These are phyloP conservation scores for Aspergillus campestris DNA, from an alignment of 495 filamentous ascomycete genomes.

Conservation along the genomic window DNA sequence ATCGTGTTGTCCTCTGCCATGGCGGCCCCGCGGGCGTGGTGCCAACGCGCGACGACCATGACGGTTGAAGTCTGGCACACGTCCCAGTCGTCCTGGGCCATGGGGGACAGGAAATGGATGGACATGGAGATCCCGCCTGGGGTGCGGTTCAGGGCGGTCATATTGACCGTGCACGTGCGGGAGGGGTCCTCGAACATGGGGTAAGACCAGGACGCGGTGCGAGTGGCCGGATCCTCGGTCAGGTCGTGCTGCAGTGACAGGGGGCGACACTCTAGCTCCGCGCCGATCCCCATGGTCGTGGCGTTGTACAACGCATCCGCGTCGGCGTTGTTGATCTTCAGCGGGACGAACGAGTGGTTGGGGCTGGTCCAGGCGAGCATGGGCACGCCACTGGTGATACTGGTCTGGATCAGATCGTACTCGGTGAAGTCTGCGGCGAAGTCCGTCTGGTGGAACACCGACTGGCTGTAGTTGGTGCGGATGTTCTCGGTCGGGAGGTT, in stretches of 20 bases:
- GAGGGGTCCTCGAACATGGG: slow-evolving; percentile 16
- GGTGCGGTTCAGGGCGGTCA: slow-evolving; percentile 16
- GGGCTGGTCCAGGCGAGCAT: slow-evolving; percentile 31
- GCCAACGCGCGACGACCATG: slow-evolving; percentile 33
- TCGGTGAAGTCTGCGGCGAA: slow-evolving; percentile 34
- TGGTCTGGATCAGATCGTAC: slow-evolving; percentile 35
- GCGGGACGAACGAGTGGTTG: slow-evolving; percentile 28
- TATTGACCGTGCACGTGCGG: slow-evolving; percentile 21
- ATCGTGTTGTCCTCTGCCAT: slow-evolving; percentile 27
- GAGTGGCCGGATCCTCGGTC: slow-evolving; percentile 5
- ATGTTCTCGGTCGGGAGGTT: slow-evolving; percentile 17
- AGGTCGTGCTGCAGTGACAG: slow-evolving; percentile 15
- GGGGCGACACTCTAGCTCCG: slow-evolving; percentile 19
- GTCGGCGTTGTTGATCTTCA: slow-evolving; percentile 18
- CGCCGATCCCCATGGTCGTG: slow-evolving; percentile 25
- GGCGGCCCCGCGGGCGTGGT: slow-evolving; percentile 20
- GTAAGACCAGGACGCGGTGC: slow-evolving; percentile 24
- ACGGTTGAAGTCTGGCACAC: slow-evolving; percentile 30
- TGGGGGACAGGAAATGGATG: slow-evolving; percentile 31
- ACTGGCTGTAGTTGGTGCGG: slow-evolving; percentile 27
- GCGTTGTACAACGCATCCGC: slow-evolving; percentile 22
- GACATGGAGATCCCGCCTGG: slow-evolving; percentile 24
- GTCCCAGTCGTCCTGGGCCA: slow-evolving; percentile 14
- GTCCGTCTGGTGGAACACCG: slow-evolving; percentile 23
- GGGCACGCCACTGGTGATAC: slow-evolving; percentile 30